Base-by-base conservation (phyloP, 768 basidiomycete species). In the Pisolithus orientalis region DNA sequence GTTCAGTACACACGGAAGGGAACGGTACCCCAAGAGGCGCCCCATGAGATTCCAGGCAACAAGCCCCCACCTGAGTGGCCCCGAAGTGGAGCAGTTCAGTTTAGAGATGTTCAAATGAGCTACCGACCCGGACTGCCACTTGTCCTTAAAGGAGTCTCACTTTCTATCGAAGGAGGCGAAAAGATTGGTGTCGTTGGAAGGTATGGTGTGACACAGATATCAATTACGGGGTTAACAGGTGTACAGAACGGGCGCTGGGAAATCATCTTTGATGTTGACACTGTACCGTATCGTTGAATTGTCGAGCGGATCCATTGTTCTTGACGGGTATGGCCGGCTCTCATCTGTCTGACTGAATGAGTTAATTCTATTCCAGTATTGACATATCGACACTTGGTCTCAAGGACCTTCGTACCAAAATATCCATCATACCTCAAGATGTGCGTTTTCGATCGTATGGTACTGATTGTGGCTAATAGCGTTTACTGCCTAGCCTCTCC, bases 111-210 rank as follows among this genome's bases (percentile, higher is more conserved):
- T 24, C 62, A 68, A 4, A 77, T 85, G 79, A 71, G 72, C n/a
- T 90, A 92, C 62, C 71, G 89, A 24, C 77, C 80, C 0, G 85
- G 83, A 4, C 71, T 90, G n/a, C 87, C 87, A 0, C 75, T 78
- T 13, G 87, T 90, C 3, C 72, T 91, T 34, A 82, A 83, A 57
- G 80, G 80, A 0, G 70, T 90, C 17, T 77, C 77, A 4, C 44
- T 90, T 58, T 68, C 68, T 16, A 77, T 90, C 44, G 65, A 71
- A 2, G 78, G 78, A 0, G 83, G 84, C 0, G 86, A 91, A 67
- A 87, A 88, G 71, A 82, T 90, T 51, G 88, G 87, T 13, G 79
- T 90, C 39, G 86, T 90, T 8, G 87, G 87, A 47, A 63, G 82
- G 62, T 73, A 46, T 5, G 64, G 16, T 7, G 21, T 21, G 21